phyloP scores from a whole-genome alignment of 2,329 filamentous ascomycete species.

The Aspergillus ibericus region DNA sequence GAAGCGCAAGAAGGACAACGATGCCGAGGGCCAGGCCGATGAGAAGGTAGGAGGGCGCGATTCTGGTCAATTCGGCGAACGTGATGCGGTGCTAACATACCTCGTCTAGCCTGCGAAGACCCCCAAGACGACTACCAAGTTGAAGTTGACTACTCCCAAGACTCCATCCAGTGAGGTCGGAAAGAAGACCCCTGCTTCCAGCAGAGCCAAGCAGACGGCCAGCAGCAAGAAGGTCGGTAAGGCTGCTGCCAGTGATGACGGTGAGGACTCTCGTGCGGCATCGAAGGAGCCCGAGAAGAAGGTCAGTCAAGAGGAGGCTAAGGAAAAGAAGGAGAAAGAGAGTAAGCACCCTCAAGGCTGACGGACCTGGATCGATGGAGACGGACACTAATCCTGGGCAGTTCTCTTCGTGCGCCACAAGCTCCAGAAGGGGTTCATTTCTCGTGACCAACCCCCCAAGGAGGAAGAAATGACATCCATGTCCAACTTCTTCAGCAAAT shows the following conservation, averaged over 20 bases:
- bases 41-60: conserved; percentile 58
- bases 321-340: conserved; percentile 60
- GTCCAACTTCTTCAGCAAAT: conserved; percentile 58
- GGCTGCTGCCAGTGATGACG: conserved; percentile 56
- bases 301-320: conserved; percentile 55
- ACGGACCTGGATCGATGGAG: neutral
- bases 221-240: conserved; percentile 61
- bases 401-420: conserved; percentile 94
- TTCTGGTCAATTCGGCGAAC: neutral
- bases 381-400: conserved; percentile 29
- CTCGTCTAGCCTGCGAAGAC: conserved; percentile 59
- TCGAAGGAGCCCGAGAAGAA: conserved; percentile 53
- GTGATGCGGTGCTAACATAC: neutral
- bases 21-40: conserved; percentile 68
- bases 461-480: conserved; percentile 61
- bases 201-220: conserved; percentile 57
- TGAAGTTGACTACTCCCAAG: conserved; percentile 59
- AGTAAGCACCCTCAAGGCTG: conserved; percentile 34
- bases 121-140: conserved; percentile 61
- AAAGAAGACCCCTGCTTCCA: conserved; percentile 50
- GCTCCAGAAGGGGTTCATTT: conserved; percentile 90
- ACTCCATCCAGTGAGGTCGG: conserved; percentile 51
- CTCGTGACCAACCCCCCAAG: conserved; percentile 79
- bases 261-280: conserved; percentile 59
- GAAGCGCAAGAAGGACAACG: conserved; percentile 78